Percentiles rank a stretch among this genome's conserved stretches.
phyloP scores from a whole-genome alignment of 2,329 filamentous ascomycete species.

The Microsporum canis region DNA sequence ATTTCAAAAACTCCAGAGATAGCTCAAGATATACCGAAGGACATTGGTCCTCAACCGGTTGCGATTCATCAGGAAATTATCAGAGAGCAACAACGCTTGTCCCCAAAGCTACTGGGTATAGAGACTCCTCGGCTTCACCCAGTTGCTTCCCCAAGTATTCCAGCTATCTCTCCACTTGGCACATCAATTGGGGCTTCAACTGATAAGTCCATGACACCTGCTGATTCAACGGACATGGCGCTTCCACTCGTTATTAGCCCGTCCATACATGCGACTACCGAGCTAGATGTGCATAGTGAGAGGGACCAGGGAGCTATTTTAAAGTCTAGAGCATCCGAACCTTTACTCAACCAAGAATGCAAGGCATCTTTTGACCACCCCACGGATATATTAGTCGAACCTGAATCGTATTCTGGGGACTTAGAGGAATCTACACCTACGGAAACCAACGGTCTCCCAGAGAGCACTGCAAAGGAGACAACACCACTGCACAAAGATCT shows the following conservation, averaged over 20 bases:
- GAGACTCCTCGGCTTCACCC: slow-evolving; percentile 31
- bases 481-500: not conserved
- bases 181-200: slow-evolving; percentile 8
- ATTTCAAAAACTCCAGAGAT: not conserved
- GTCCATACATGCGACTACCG: too few species aligned
- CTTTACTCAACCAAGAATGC: not conserved
- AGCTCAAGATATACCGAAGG: not conserved
- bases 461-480: not conserved
- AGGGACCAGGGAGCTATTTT: too few species aligned
- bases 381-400: not conserved
- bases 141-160: slow-evolving; percentile 30
- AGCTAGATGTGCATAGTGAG: not conserved
- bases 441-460: not conserved
- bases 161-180: slow-evolving; percentile 31
- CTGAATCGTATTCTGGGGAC: not conserved
- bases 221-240: not conserved
- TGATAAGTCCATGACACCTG: not conserved
- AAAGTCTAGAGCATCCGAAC: not conserved
- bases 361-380: not conserved
- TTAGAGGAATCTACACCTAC: not conserved
- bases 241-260: too few species aligned
- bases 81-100: not conserved
- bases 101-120: slow-evolving; percentile 7
- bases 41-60: not conserved
- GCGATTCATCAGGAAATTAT: not conserved